A percentile compares a stretch with the other conserved stretches of the same genome.
phyloP scores from a whole-genome alignment of 2,329 filamentous ascomycete species.

The Rasamsonia emersonii region DNA sequence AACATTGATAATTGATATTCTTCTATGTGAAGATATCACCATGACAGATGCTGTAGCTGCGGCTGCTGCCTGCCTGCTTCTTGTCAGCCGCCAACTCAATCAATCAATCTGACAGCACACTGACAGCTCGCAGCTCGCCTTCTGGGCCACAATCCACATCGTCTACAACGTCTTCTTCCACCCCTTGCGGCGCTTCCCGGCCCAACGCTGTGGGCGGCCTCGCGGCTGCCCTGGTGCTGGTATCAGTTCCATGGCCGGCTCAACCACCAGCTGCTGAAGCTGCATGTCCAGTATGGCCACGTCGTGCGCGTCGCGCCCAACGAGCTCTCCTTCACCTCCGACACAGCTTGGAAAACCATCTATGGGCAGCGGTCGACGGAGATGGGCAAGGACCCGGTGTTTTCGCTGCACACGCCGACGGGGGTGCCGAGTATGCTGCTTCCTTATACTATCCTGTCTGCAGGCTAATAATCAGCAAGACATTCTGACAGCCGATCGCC shows the following conservation, averaged over 20 bases:
- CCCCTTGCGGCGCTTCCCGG: conserved; percentile 22
- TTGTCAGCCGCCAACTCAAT: too few relatives aligned
- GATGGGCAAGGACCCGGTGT: conserved; percentile 14
- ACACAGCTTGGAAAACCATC: conserved; percentile 20
- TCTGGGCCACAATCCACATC: too few relatives aligned
- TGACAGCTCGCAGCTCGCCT: too few relatives aligned
- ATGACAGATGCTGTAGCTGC: too few relatives aligned
- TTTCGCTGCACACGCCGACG: conserved; percentile 9
- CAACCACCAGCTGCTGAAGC: conserved; percentile 4
- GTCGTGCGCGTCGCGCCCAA: conserved; percentile 22
- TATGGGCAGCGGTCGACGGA: conserved; percentile 16
- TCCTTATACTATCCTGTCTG: neutral
- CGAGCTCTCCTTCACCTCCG: conserved; percentile 18
- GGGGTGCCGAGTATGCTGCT: neutral
- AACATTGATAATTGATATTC: too few relatives aligned
- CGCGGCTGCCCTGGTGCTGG: conserved; percentile 14
- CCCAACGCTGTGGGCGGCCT: conserved; percentile 15
- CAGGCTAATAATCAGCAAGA: too few relatives aligned
- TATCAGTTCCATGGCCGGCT: conserved; percentile 10
- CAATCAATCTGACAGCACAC: too few relatives aligned
- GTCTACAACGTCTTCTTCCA: conserved; percentile 24
- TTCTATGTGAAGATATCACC: too few relatives aligned
- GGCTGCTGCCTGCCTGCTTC: neutral
- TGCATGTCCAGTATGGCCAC: conserved; percentile 21
- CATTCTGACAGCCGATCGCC: conserved; percentile 12